Evolutionary conservation across 1,139 yeast species (phyloP).

Genomic region (Torulaspora globosa): DNA sequence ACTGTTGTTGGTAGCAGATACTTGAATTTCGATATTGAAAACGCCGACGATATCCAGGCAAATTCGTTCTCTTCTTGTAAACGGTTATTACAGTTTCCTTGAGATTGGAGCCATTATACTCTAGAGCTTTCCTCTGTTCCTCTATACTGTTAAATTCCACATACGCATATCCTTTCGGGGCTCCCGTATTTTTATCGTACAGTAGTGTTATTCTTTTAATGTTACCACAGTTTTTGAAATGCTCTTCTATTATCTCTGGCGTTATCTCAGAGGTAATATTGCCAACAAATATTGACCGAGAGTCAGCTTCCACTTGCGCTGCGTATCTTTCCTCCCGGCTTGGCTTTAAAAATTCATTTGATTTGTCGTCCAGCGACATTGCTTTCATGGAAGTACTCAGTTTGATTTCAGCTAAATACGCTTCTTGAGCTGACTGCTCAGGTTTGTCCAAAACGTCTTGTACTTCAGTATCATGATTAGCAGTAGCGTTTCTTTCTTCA

Average conservation of each 20-base stretch:
- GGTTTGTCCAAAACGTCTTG: not conserved
- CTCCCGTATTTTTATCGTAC: slow-evolving; percentile 45
- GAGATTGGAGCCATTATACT: slow-evolving; percentile 48
- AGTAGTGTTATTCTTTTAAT: slow-evolving; percentile 78
- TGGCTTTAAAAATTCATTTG: slow-evolving; percentile 6
- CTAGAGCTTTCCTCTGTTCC: slow-evolving; percentile 51
- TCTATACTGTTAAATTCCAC: slow-evolving; percentile 54
- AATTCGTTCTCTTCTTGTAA: slow-evolving; percentile 61
- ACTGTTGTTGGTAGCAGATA: slow-evolving; percentile 12
- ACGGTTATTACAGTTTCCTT: slow-evolving; percentile 57
- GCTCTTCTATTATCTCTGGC: slow-evolving; percentile 77
- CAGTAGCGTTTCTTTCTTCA: not conserved
- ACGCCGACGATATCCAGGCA: slow-evolving; percentile 50
- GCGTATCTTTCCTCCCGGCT: slow-evolving; percentile 27
- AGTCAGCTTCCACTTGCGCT: slow-evolving; percentile 53
- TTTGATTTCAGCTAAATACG: not conserved
- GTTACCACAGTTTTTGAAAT: slow-evolving; percentile 68
- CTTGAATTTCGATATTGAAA: slow-evolving; percentile 8
- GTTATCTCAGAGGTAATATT: slow-evolving; percentile 78
- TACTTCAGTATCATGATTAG: not conserved
- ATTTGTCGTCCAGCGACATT: slow-evolving; percentile 8
- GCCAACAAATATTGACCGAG: slow-evolving; percentile 80
- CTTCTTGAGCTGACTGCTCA: not conserved
- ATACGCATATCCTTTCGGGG: slow-evolving; percentile 67
- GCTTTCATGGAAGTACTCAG: not conserved